These are phyloP conservation scores for Akanthomyces muscarius DNA, from an alignment of 2,329 filamentous ascomycete species.

Conservation along the genomic window DNA sequence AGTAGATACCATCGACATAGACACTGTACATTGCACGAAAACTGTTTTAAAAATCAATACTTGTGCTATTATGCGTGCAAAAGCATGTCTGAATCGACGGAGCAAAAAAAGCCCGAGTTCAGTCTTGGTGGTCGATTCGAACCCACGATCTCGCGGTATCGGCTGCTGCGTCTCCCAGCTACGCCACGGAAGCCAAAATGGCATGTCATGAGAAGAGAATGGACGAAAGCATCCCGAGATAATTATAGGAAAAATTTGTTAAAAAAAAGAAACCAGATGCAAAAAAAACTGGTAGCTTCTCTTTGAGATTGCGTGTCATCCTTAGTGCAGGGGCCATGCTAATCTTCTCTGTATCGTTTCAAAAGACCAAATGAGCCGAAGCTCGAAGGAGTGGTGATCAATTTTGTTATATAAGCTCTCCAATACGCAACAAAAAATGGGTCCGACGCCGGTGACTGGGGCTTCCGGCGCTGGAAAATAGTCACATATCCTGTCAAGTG, in stretches of 20 bases:
- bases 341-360: conserved; percentile 62
- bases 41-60: not conserved
- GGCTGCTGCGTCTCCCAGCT: not conserved
- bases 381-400: not conserved
- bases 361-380: conserved; percentile 18
- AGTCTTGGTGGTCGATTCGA: not conserved
- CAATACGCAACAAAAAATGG: not conserved
- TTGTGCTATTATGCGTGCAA: not conserved
- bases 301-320: conserved; percentile 44
- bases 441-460: no score
- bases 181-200: not conserved
- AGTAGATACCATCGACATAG: not conserved
- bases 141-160: not conserved
- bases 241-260: not conserved
- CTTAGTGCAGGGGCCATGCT: conserved; percentile 87
- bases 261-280: not conserved
- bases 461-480: no score
- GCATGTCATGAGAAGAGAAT: not conserved
- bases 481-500: no score
- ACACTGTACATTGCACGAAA: not conserved
- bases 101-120: not conserved
- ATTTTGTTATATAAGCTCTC: not conserved
- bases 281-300: conserved; percentile 18
- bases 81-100: not conserved
- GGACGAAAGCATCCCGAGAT: not conserved